Base-by-base conservation (phyloP, 2,329 filamentous ascomycete genomes). In the Epichloe elymi region DNA sequence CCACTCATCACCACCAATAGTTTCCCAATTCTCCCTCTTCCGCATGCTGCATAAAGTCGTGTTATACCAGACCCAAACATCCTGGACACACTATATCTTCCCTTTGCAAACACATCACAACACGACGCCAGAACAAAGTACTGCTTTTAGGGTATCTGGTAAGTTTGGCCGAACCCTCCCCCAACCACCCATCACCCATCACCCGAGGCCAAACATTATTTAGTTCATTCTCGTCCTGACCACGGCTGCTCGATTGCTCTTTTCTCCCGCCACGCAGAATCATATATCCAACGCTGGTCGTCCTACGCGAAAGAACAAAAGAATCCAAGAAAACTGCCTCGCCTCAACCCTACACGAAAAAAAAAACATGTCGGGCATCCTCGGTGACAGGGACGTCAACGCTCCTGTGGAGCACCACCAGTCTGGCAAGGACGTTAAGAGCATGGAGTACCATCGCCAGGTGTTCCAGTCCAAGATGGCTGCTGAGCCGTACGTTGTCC, bases 371-470 rank as follows among this genome's bases (percentile, higher is more conserved):
- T 76, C 77, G 54, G 56, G 67, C 66, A 79, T 83, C 59, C 81
- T 88, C 67, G 70, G 73, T 59, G 71, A 78, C 62, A 82, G 82
- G 70, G 82, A 86, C 70, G 73, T 76, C 69, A 87, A 87, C 69
- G 72, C 72, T 53, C 56, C 73, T 56, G 67, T 78, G 57, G 50
- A 52, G 41, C 52, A 58, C 48, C 61, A 61, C 47, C 54, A 57
- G 40, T 53, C 65, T 53, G 60, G 56, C 60, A 73, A 75, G 65
- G 70, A 76, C 54, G 69, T 80, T 50, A 82, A 81, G 75, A 81
- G 74, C 70, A 80, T 90, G 74, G 85, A 88, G 63, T 86, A 86
- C 64, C 85, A 89, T 64, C 84, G 85, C 55, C 82, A 88, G 70
- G 74, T 86, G 51, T 73, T 89, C 53, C 78, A 87, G 64, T 79